Evolutionary conservation across 2,329 filamentous ascomycete species (phyloP), one percentile per base, ranked within the genome.

Genomic region (Pseudocercospora fijiensis): DNA sequence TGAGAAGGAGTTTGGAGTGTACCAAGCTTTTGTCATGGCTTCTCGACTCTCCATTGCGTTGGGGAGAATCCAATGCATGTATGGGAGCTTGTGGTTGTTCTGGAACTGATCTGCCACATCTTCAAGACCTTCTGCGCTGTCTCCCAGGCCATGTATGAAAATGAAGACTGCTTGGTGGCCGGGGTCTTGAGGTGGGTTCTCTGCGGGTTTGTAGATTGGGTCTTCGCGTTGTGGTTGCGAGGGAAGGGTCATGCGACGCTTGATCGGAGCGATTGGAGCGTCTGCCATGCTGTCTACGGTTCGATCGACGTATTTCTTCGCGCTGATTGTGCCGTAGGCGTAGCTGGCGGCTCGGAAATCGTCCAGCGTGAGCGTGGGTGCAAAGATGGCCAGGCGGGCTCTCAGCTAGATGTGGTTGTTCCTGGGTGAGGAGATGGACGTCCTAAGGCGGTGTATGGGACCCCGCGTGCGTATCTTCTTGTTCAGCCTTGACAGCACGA

Each of bases 31-130:
- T 24, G 78, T 72, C 61, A 63, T 58, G 8, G 80, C 74, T 52
- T 83, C 80, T 61, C 75, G 78, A 68, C 83, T 79, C 43, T 80
- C 76, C 47, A 76, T 74, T 2, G 82, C 82, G 60, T 81, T 83
- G 13, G 83, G 82, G 27, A 84, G 76, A 45, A 83, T 73, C 82
- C 82, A 84, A 55, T 77, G 75, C 67, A 83, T 72, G 68, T 82
- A 76, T 0, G 80, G 77, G 4, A 84, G 75, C 71, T 83, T 84
- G 64, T 74, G 72, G 51, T 79, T 79, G 43, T 77, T 69, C 63
- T 82, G 81, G 67, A 84, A 83, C 62, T 75, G 73, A 24, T 74
- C 69, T 20, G 72, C 70, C 1, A 75, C 65, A 79, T 80, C 74
- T 65, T 78, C 75, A 30, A 80, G 71, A 3, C 79, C 80, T 55